Conservation (phyloP, 2,329 filamentous ascomycete genomes). For the Malbranchea cinnamomea region DNA sequence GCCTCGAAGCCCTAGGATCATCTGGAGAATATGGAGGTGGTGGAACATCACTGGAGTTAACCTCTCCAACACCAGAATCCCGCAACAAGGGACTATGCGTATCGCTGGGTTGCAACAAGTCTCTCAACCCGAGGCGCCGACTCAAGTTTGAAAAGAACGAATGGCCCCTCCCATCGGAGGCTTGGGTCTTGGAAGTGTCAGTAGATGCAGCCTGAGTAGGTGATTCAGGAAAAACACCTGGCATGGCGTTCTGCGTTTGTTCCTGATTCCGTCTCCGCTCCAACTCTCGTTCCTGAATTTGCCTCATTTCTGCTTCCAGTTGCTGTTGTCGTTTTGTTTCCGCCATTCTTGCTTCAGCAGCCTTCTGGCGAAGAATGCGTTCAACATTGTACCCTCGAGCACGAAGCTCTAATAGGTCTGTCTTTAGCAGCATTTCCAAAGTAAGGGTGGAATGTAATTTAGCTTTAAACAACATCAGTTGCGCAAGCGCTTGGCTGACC, state of each 20-base stretch:
- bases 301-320: conserved; percentile 55
- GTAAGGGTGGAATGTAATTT: conserved; percentile 82
- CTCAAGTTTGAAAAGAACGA: conserved; percentile 55
- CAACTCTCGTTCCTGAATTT: conserved; percentile 39
- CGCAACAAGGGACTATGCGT: background rate
- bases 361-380: conserved; percentile 76
- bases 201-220: conserved; percentile 30
- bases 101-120: conserved; percentile 18
- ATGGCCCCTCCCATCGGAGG: conserved; percentile 33
- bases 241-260: conserved; percentile 39
- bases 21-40: conserved; percentile 28
- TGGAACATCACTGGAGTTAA: conserved; percentile 16
- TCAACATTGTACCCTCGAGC: conserved; percentile 93
- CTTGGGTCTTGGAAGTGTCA: conserved; percentile 9
- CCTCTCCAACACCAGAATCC: background rate
- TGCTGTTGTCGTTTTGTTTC: conserved; percentile 67
- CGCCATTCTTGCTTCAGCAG: conserved; percentile 71
- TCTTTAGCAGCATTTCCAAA: conserved; percentile 77
- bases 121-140: conserved; percentile 53
- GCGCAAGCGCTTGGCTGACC: conserved; percentile 74
- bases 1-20: conserved; percentile 19
- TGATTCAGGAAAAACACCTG: conserved; percentile 57
- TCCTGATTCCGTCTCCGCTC: conserved; percentile 19
- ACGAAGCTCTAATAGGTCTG: conserved; percentile 67
- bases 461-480: conserved; percentile 63